A percentile compares a stretch with the other conserved stretches of the same genome.
Evolutionary conservation across 2,329 filamentous ascomycete species (phyloP).

Genomic region (Aaosphaeria arxii): DNA sequence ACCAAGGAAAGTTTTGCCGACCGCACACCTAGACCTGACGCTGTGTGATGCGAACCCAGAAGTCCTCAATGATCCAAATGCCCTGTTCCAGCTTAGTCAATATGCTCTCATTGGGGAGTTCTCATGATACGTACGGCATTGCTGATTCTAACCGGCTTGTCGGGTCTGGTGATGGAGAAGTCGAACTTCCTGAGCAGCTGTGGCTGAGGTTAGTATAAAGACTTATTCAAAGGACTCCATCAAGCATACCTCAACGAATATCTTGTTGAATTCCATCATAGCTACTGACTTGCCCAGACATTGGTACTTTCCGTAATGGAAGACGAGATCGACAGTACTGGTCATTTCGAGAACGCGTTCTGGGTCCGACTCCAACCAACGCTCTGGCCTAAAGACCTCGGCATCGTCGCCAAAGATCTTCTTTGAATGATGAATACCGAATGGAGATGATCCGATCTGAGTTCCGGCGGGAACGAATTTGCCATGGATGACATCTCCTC

Average conservation of each 20-base stretch:
- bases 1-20: too few species aligned
- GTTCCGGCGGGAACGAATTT: neutral
- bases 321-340: conserved; percentile 10
- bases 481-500: neutral
- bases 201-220: neutral
- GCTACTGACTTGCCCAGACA: conserved; percentile 17
- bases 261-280: conserved; percentile 20
- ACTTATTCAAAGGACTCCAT: neutral
- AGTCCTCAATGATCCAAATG: too few species aligned
- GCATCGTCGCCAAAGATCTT: neutral
- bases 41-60: too few species aligned
- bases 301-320: conserved; percentile 14
- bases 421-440: too few species aligned
- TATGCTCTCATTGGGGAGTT: too few species aligned
- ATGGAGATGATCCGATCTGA: neutral
- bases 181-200: conserved; percentile 30
- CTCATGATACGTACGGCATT: conserved; percentile 7
- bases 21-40: too few species aligned
- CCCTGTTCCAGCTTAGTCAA: too few species aligned
- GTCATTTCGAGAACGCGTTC: conserved; percentile 24
- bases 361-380: conserved; percentile 47
- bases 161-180: conserved; percentile 26
- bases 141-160: conserved; percentile 25
- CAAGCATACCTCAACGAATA: conserved; percentile 20
- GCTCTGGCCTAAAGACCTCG: conserved; percentile 43